A percentile compares a stretch with the other conserved stretches of the same genome.
These are phyloP conservation scores for Cladosporium phlei DNA, from an alignment of 2,329 filamentous ascomycete species.

Conservation along the genomic window DNA sequence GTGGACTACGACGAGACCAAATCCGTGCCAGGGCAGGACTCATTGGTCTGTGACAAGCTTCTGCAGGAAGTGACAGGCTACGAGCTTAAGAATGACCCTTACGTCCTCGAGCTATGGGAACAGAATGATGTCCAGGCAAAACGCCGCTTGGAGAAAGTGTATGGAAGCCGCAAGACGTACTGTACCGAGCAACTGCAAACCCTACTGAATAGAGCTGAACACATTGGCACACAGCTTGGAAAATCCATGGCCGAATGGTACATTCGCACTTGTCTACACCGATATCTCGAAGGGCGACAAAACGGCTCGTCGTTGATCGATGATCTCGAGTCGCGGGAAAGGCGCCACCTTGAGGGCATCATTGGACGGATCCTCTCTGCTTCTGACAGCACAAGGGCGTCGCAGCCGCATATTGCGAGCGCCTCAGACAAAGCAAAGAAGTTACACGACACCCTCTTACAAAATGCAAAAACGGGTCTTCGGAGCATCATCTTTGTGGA, in stretches of 20 bases:
- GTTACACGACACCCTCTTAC: conserved; percentile 33
- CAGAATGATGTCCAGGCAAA: conserved; percentile 25
- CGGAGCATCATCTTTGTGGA: conserved; percentile 46
- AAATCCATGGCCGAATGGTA: conserved; percentile 36
- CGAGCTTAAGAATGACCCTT: conserved; percentile 38
- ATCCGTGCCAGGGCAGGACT: neutral
- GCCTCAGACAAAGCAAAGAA: conserved; percentile 19
- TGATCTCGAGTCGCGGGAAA: conserved; percentile 33
- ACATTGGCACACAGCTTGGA: conserved; percentile 37
- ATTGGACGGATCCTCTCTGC: conserved; percentile 9
- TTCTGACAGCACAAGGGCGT: neutral
- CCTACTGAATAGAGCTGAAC: conserved; percentile 31
- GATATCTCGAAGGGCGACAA: conserved; percentile 24
- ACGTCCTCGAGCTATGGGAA: conserved; percentile 31
- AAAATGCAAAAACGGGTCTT: conserved; percentile 31
- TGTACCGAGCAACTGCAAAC: conserved; percentile 36
- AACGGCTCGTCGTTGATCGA: conserved; percentile 23
- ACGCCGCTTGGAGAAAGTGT: conserved; percentile 25
- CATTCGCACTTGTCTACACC: conserved; percentile 33
- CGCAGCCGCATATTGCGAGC: neutral
- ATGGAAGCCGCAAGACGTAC: conserved; percentile 34
- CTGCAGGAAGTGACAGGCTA: conserved; percentile 16
- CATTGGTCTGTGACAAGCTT: conserved; percentile 17
- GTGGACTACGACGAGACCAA: conserved; percentile 29
- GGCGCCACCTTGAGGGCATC: conserved; percentile 25